Percentiles rank a stretch among this genome's conserved stretches.
Evolutionary conservation across 305 asterid genomes (phyloP).

Genomic region (Fraxinus nigra): DNA sequence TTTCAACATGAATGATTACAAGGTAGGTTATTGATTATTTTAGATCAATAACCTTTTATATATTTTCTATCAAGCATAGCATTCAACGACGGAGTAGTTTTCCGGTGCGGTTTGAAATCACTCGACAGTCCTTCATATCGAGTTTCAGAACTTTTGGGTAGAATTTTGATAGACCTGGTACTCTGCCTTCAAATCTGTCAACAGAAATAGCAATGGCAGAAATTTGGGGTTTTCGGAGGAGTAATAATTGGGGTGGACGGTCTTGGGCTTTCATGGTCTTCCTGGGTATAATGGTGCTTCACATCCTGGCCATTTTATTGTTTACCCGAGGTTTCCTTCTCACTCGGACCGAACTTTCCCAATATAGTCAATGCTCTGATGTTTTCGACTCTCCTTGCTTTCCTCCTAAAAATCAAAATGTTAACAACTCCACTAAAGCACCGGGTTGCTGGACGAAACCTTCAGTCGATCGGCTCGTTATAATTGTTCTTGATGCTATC

Average conservation of each 20-base stretch:
- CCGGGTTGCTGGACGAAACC: slow-evolving; percentile 75
- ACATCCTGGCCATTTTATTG: slow-evolving; percentile 51
- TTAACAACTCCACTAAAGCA: slow-evolving; percentile 15
- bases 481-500: slow-evolving; percentile 86
- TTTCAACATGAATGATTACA: no score
- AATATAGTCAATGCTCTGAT: slow-evolving; percentile 69
- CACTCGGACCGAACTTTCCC: slow-evolving; percentile 85
- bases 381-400: slow-evolving; percentile 68
- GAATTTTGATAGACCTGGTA: not conserved
- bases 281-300: slow-evolving; percentile 60
- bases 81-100: not conserved
- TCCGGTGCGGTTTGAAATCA: not conserved
- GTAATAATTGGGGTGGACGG: slow-evolving; percentile 35
- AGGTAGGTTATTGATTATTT: no score
- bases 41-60: no score
- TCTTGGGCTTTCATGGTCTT: slow-evolving; percentile 53
- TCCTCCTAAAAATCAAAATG: slow-evolving; percentile 30
- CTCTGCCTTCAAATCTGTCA: not conserved
- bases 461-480: slow-evolving; percentile 66
- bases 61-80: no score
- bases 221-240: slow-evolving; percentile 22
- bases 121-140: not conserved
- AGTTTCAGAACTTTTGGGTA: not conserved
- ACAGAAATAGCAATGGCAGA: not conserved
- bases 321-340: slow-evolving; percentile 93